Conservation (phyloP, 441 rosid genomes). For the Brassica hybrid region DNA sequence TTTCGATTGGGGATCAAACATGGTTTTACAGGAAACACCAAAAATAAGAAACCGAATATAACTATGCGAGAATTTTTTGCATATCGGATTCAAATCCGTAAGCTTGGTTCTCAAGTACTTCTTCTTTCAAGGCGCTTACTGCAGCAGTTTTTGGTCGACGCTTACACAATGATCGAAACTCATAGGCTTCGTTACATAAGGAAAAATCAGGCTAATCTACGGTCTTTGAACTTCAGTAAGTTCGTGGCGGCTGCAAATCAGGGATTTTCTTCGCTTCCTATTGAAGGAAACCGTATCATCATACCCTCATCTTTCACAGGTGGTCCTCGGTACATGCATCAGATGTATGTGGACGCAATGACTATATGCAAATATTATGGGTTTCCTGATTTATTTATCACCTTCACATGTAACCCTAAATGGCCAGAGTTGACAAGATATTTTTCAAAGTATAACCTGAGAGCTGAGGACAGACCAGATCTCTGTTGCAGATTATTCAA, state of each 20-base stretch:
- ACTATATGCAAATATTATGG: neutral
- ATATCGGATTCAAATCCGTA: neutral
- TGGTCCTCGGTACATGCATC: neutral
- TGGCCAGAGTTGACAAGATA: neutral
- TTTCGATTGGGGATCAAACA: neutral
- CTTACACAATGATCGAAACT: neutral
- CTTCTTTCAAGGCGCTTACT: neutral
- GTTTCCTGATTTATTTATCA: neutral
- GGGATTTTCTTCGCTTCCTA: neutral
- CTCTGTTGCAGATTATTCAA: neutral
- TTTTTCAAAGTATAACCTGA: neutral
- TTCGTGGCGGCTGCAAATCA: neutral
- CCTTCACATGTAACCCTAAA: neutral
- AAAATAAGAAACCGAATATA: neutral
- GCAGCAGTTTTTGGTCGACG: neutral
- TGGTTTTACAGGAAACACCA: neutral
- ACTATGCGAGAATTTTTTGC: neutral
- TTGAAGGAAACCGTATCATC: neutral
- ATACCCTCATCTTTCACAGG: neutral
- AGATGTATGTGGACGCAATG: neutral
- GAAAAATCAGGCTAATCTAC: neutral
- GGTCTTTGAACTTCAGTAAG: neutral
- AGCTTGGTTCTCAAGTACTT: neutral
- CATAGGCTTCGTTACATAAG: neutral
- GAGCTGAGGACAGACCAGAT: neutral